Base-by-base conservation (phyloP, 345 rosid species). In the Eucalyptus albens region DNA sequence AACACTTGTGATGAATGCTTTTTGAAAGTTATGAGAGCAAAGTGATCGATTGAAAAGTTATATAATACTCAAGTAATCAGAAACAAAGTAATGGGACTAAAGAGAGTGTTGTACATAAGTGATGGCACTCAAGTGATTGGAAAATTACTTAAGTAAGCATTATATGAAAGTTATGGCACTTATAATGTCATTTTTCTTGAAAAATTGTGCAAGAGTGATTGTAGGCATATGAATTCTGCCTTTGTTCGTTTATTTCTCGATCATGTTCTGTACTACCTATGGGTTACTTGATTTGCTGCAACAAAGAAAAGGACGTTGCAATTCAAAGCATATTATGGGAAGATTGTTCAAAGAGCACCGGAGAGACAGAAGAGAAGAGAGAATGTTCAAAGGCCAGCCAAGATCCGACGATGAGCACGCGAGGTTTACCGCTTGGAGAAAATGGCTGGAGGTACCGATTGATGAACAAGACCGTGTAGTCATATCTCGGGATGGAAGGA, bases 81-180 rank as follows among this genome's bases (percentile, higher is more conserved):
- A 37, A 37, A 37, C 37, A 37, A 37, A 37, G 37, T 37, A 37
- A 37, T 37, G 37, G 37, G 37, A 37, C 37, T 37, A 37, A 37
- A 37, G 37, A 37, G 37, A 37, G 37, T 37, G 37, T 37, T 37
- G 37, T 37, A 37, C 37, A 37, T 37, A 37, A 37, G 37, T 37
- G 37, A 37, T 37, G 37, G 37, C 37, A 37, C 37, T 37, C 37
- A 37, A 37, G 37, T 37, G 37, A 37, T 37, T 37, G 37, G 37
- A 37, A 37, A 37, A 37, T 37, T 37, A 37, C 37, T 37, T 37
- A 37, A 37, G 37, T 37, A 37, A 37, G 37, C 37, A 37, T 37
- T 37, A 37, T 40, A 40, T 40, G 42, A 40, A 1, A 51, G 8
- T 51, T 7, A 51, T 1, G 21, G 3, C 0, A 53, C 0, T 55